Percentiles rank a stretch among this genome's conserved stretches.
phyloP scores from a whole-genome alignment of 768 basidiomycete species.

The Nevesoporus exiguus region DNA sequence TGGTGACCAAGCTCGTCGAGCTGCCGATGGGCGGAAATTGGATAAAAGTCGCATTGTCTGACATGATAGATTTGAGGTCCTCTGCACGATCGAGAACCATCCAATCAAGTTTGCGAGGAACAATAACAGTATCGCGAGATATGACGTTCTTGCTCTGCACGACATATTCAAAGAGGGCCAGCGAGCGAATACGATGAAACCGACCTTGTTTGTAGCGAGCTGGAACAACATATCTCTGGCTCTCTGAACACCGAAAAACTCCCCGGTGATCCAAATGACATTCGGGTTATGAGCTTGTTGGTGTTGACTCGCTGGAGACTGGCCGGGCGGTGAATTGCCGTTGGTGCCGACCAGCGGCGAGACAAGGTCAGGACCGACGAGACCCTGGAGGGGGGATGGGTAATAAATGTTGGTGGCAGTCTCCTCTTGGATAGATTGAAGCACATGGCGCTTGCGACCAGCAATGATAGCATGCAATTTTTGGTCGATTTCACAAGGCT shows the following conservation, averaged over 20 bases:
- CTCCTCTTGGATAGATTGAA: conserved; percentile 95
- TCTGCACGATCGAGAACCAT: conserved; percentile 96
- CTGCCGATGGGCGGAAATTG: conserved; percentile 91
- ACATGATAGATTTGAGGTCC: conserved; percentile 89
- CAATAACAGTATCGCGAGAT: conserved; percentile 88
- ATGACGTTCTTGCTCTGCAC: conserved; percentile 81
- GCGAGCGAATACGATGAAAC: not conserved
- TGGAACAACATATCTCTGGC: conserved; percentile 95
- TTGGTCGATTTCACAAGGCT: conserved; percentile 90
- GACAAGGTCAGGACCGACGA: conserved; percentile 65
- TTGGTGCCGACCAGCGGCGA: conserved; percentile 35
- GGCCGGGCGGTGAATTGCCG: conserved; percentile 32
- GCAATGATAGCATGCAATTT: conserved; percentile 91
- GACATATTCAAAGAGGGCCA: not conserved
- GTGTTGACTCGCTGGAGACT: conserved; percentile 20
- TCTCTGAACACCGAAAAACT: conserved; percentile 93
- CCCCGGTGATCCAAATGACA: conserved; percentile 94
- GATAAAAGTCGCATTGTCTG: conserved; percentile 94
- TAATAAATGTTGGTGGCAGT: conserved; percentile 97
- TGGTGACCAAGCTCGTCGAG: conserved; percentile 88
- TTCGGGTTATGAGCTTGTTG: conserved; percentile 56
- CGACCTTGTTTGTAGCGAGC: conserved; percentile 80
- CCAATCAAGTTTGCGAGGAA: conserved; percentile 98
- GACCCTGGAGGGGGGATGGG: conserved; percentile 85
- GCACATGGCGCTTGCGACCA: conserved; percentile 77